Base-by-base conservation (phyloP, 2,329 filamentous ascomycete species). In the Malbranchea zuffiana region DNA sequence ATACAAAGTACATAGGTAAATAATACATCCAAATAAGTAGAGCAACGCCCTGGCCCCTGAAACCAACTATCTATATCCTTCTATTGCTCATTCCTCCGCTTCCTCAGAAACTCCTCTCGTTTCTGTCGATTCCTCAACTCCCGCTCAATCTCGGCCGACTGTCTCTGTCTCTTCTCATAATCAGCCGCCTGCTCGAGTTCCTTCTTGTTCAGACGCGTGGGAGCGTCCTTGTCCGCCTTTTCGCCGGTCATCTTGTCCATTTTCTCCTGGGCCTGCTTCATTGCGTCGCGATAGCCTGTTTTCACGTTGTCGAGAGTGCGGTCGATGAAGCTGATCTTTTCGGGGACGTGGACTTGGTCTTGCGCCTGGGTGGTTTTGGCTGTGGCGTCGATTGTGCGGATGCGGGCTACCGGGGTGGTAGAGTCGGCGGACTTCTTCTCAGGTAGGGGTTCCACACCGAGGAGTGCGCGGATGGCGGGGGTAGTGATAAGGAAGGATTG, bases 401-500 rank as follows among this genome's bases (percentile, higher is more conserved):
- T 40, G 16, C 37, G 42, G 26, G 28, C n/a, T n/a, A n/a, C n/a
- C n/a, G n/a, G n/a, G n/a, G n/a, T n/a, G n/a, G n/a, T n/a, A n/a
- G n/a, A n/a, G n/a, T n/a, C n/a, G n/a, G n/a, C n/a, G n/a, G n/a
- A 37, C n/a, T 6, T n/a, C 28, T 10, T 32, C 30, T 30, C 7
- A 18, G 42, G 39, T 25, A 50, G 36, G 7, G 50, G 44, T 3
- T 51, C 42, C 35, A 64, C 47, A 5, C 49, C 46, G 32, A 51
- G 40, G 10, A 42, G 34, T 10, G 41, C 39, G 24, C 61, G 57
- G 49, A 62, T 56, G 6, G 7, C 32, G 4, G 42, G 32, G 21
- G 46, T 56, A 44, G 62, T 60, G 42, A 74, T 57, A 3, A 70
- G 35, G 31, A 53, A 55, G 3, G 65, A 51, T 56, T 78, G 73